Evolutionary conservation across 129 eudicot genomes (phyloP), one percentile per base, ranked within the genome.

Genomic region (Centrapalus pauciflorus): DNA sequence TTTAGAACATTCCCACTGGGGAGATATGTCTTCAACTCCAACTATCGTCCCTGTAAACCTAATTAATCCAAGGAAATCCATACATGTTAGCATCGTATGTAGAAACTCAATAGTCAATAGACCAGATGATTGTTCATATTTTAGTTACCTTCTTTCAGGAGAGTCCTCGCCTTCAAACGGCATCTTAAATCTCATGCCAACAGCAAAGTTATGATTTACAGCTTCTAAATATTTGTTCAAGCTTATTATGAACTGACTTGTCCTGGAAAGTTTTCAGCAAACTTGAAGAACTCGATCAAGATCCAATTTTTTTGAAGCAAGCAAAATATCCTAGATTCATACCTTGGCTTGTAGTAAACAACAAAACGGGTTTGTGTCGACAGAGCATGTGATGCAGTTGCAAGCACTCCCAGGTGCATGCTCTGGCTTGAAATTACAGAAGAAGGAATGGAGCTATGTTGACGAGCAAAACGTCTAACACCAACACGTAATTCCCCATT

Each of bases 381-480:
- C 35, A 88, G 76, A 61, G 98, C 98, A 77, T 92, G 96, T 55
- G 95, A 88, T 61, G 98, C 98, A 30, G 98, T 92, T 14, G 98
- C 98, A 66, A 92, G 94, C 27, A 91, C 96, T 51, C 97, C 97
- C 23, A 91, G 85, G 74, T 85, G 97, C 97, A 91, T 91, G 70
- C 96, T 92, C 55, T 92, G 98, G 70, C 98, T 92, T 34, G 98
- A 92, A 56, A 92, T 92, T 38, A 92, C 95, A 8, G 98, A 92
- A 19, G 98, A 81, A 5, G 96, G 98, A 83, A 88, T 83, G 64
- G 86, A 68, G 71, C 76, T 81, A 46, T 73, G 98, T 68, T 92
- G 96, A 37, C 79, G 80, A 59, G 85, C 74, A 77, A 72, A 80
- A 61, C 96, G 90, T 24, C 87, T 77, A 32, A 92, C 87, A 7